phyloP scores from a whole-genome alignment of 2,329 filamentous ascomycete species.

The Atkinsonella hypoxylon region DNA sequence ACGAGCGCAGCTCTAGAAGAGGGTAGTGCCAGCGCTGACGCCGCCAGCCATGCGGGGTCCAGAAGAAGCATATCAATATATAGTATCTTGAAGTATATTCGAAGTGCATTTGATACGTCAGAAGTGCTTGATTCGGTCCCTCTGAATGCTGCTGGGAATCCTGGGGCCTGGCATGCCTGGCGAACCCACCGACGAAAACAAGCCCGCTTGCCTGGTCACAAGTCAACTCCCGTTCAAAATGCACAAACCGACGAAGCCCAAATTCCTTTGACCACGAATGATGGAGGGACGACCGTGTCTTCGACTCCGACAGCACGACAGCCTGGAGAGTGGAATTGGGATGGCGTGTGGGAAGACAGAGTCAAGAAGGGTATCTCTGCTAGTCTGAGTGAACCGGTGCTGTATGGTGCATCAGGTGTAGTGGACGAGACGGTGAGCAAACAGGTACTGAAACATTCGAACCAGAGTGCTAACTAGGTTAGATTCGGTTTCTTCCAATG shows the following conservation, averaged over 20 bases:
- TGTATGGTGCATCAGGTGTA: constrained; percentile 55
- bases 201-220: constrained; percentile 15
- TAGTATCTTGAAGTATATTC: constrained; percentile 68
- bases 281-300: not conserved
- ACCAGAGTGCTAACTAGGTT: constrained; percentile 9
- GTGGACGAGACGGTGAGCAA: constrained; percentile 60
- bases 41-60: constrained; percentile 29
- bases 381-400: constrained; percentile 65
- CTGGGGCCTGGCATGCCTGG: constrained; percentile 93
- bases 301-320: constrained; percentile 7
- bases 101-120: constrained; percentile 69
- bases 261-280: not conserved
- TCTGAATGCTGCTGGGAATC: constrained; percentile 73
- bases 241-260: not conserved
- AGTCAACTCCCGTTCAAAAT: not conserved
- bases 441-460: not conserved
- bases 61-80: constrained; percentile 41
- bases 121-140: constrained; percentile 66
- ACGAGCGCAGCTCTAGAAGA: constrained; percentile 6
- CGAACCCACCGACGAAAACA: constrained; percentile 47
- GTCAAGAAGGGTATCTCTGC: constrained; percentile 67
- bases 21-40: constrained; percentile 13
- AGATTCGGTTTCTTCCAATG: constrained; percentile 58
- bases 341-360: constrained; percentile 88
- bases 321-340: constrained; percentile 93